Evolutionary conservation across 352 stramenopile species (phyloP), one percentile per base, ranked within the genome.

Genomic region (Phytophthora boehmeriae): DNA sequence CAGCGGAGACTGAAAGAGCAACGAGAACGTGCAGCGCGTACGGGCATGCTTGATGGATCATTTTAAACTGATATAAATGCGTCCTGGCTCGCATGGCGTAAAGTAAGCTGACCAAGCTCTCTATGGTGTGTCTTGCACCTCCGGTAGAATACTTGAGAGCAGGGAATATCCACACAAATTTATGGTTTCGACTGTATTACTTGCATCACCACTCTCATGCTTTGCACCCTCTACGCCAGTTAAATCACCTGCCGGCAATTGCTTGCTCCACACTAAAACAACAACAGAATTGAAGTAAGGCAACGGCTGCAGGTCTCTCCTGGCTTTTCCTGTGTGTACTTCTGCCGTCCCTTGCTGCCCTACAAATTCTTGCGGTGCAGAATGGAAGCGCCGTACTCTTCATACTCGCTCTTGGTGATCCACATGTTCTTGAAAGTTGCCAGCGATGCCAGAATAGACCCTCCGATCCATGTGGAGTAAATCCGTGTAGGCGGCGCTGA

Each of bases 401-500:
- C 97, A 73, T 99, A 99, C 78, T 99, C 97, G 47, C 83, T 88
- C 78, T 98, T 99, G 44, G 95, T 98, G 73, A 99, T 98, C 96
- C 96, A 99, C 96, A 99, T 99, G 63, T 99, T 97, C 78, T 98
- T 97, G 83, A 99, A 99, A 20, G 92, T 99, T 45, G 95, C 96
- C 22, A 99, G 84, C 56, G 93, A 98, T 25, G 90, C 96, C 32
- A 99, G 78, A 74, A 99, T 99, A 63, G 96, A 99, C 20, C 96
- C 97, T 43, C 97, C 97, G 55, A 99, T 90, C 97, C 97, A 99
- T 23, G 96, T 98, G 14, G 95, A 98, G 68, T 98, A 89, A 34
- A 97, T 90, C 17, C 97, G 88, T 58, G 98, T 97, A 28, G 96
- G 96, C 20, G 97, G 97, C 59, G 96, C 96, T 32, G 96, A 98